Evolutionary conservation across 2,329 filamentous ascomycete species (phyloP).

Genomic region (Pseudogymnoascus sp.): DNA sequence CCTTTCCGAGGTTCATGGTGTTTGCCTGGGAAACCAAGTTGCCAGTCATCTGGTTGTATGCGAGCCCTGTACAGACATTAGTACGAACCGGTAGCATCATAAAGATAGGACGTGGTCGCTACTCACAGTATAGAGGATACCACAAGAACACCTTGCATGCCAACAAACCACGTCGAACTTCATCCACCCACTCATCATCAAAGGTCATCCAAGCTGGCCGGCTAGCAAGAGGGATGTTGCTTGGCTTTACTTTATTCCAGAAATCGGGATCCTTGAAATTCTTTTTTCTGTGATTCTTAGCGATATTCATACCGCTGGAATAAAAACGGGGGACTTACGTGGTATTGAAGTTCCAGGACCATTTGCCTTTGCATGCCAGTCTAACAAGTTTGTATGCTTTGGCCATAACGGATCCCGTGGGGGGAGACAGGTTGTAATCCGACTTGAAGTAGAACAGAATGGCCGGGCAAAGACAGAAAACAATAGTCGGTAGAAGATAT

Average conservation of each 20-base stretch:
- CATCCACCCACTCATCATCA: constrained; percentile 75
- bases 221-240: constrained; percentile 42
- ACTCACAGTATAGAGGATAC: constrained; percentile 36
- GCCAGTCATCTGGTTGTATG: constrained; percentile 52
- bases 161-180: constrained; percentile 60
- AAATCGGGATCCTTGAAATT: constrained; percentile 45
- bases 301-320: not conserved
- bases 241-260: constrained; percentile 64
- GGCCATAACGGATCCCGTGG: constrained; percentile 62
- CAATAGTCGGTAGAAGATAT: constrained; percentile 56
- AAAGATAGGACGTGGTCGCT: constrained; percentile 21
- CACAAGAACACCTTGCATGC: constrained; percentile 61
- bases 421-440: constrained; percentile 53
- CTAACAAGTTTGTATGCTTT: constrained; percentile 56
- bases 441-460: constrained; percentile 52
- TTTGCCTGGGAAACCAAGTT: constrained; percentile 57
- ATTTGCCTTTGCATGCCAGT: constrained; percentile 55
- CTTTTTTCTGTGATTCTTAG: constrained; percentile 22
- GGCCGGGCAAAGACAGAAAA: constrained; percentile 55
- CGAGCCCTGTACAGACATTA: constrained; percentile 33
- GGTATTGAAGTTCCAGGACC: constrained; percentile 50
- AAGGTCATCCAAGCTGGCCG: constrained; percentile 71
- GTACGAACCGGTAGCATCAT: constrained; percentile 51
- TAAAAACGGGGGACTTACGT: not conserved
- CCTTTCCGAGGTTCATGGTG: constrained; percentile 57